Base-by-base conservation (phyloP, 768 basidiomycete species). In the Clavulina sp. region DNA sequence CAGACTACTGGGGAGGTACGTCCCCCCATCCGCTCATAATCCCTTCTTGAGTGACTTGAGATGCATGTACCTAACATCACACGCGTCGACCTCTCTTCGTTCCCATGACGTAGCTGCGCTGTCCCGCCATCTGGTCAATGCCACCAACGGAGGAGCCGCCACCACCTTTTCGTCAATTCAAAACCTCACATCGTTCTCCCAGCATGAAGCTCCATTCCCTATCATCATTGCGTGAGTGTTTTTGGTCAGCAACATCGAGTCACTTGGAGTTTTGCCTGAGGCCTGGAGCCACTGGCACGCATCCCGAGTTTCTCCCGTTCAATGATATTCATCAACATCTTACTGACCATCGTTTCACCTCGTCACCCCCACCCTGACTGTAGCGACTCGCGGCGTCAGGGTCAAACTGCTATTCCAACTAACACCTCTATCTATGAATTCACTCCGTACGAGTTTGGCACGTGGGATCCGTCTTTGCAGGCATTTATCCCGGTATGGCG, bases 391-490 rank as follows among this genome's bases (percentile, higher is more conserved):
- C n/a, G n/a, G n/a, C n/a, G n/a, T n/a, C n/a, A n/a, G n/a, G n/a
- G n/a, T n/a, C n/a, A n/a, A n/a, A n/a, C n/a, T n/a, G 43, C 43
- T 1, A 46, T 46, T 16, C 24, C 9, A 9, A 46, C 43, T 13
- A 46, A 46, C 24, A 1, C 43, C 13, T 13, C 43, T 9, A 46
- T 46, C 1, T 46, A 28, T 13, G 43, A 30, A 49, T 58, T 13
- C 28, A 49, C 7, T 18, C 48, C 48, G 31, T 29, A 30, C 16
- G 48, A 49, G 31, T 60, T 62, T 38, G 61, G 61, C 24, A 56
- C 56, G 2, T 62, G 54, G 49, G 60, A 62, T 50, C 54, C 63
- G 41, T 58, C 56, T 16, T 55, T 60, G 43, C 13, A 24, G 9
- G 13, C 43, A 9, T 46, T 46, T 24, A 46, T 46, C 24, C 43